phyloP scores from a whole-genome alignment of 2,329 filamentous ascomycete genomes.

The Fusarium ambrosium region DNA sequence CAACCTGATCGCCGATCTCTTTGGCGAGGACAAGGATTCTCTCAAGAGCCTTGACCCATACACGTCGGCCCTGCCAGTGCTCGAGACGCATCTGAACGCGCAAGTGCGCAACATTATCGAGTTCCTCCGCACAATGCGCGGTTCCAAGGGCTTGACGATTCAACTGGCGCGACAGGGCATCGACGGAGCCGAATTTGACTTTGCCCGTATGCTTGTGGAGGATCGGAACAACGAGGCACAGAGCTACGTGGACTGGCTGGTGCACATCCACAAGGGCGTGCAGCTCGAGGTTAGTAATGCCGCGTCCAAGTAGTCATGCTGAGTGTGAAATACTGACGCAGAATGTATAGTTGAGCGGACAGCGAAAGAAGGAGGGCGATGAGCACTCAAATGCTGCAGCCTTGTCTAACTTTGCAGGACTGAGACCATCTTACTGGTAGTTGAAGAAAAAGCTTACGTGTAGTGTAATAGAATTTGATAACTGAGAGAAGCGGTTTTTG shows the following conservation, averaged over 20 bases:
- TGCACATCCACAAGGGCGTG: constrained; percentile 93
- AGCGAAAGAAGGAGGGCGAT: constrained; percentile 77
- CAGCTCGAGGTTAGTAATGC: constrained; percentile 80
- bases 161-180: constrained; percentile 93
- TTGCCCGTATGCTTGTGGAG: constrained; percentile 90
- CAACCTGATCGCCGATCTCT: constrained; percentile 90
- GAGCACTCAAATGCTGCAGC: constrained; percentile 58
- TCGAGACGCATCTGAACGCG: constrained; percentile 93
- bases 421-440: constrained; percentile 73
- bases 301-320: background rate
- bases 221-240: constrained; percentile 98
- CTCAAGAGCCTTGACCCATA: constrained; percentile 87
- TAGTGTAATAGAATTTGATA: constrained; percentile 27
- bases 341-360: constrained; percentile 71
- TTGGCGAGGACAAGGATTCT: constrained; percentile 78
- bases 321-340: constrained; percentile 18
- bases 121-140: constrained; percentile 83
- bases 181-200: constrained; percentile 96
- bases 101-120: constrained; percentile 95
- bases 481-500: constrained; percentile 22
- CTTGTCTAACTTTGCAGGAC: constrained; percentile 68
- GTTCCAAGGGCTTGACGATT: constrained; percentile 88
- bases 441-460: constrained; percentile 19
- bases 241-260: constrained; percentile 98
- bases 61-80: constrained; percentile 81